Percentiles rank a stretch among this genome's conserved stretches.
These are phyloP conservation scores for Cercophora newfieldiana DNA, from an alignment of 495 filamentous ascomycete genomes.

Conservation along the genomic window DNA sequence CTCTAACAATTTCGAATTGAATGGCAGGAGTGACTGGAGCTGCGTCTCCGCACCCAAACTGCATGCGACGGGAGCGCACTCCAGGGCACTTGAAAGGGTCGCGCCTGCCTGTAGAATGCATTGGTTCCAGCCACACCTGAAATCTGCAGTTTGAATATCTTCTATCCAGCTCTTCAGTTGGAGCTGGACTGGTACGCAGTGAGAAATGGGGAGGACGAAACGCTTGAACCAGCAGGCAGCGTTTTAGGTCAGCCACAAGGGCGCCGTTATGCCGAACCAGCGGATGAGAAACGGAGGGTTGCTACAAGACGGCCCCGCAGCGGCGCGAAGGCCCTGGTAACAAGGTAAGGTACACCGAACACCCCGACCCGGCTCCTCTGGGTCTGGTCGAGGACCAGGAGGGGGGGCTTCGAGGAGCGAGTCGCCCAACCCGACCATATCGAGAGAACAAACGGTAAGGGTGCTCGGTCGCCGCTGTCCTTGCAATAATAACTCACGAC, in stretches of 20 bases:
- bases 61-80: too few species aligned
- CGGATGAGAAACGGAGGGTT: not conserved
- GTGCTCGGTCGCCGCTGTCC: not conserved
- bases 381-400: not conserved
- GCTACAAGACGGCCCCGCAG: not conserved
- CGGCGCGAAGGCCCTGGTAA: not conserved
- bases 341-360: too few species aligned
- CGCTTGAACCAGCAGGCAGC: not conserved
- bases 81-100: not conserved
- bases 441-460: not conserved
- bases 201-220: not conserved
- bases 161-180: not conserved
- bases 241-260: slow-evolving; percentile 1
- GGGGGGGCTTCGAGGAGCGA: slow-evolving; percentile 1
- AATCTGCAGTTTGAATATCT: not conserved
- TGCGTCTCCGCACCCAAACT: not conserved
- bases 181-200: not conserved
- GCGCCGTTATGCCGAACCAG: not conserved
- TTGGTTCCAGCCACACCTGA: not conserved
- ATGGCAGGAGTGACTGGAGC: not conserved
- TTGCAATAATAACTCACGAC: slow-evolving; percentile 8
- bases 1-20: slow-evolving; percentile 1
- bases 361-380: not conserved
- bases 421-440: not conserved
- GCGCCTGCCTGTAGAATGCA: not conserved